These are phyloP conservation scores for Ustilago hordei DNA, from an alignment of 1,284 basidiomycete species.

Conservation along the genomic window DNA sequence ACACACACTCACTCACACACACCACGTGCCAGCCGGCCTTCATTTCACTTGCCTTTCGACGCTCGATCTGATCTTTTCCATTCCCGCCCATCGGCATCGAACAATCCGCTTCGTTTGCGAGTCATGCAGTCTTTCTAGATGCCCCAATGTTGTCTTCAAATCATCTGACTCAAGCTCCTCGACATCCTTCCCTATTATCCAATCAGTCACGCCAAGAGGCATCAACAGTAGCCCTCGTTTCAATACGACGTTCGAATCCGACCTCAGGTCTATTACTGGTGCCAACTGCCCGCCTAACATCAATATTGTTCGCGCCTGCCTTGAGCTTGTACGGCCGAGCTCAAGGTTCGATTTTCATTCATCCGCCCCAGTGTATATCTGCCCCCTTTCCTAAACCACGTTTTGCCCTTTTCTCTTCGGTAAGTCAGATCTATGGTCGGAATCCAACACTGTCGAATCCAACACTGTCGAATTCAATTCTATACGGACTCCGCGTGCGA, in stretches of 20 bases:
- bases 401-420: not conserved
- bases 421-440: not conserved
- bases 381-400: not conserved
- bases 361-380: not conserved
- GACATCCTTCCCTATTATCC: not conserved
- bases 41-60: slow-evolving; percentile 22
- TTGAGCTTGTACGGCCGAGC: not conserved
- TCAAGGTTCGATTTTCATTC: not conserved
- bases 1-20: not conserved
- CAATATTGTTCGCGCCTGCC: not conserved
- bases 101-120: slow-evolving; percentile 3
- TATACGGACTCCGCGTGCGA: no score
- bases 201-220: not conserved
- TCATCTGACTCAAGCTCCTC: slow-evolving; percentile 16
- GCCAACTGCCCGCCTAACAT: not conserved
- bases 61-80: slow-evolving; percentile 3
- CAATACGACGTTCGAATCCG: not conserved
- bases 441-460: not conserved
- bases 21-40: slow-evolving; percentile 8
- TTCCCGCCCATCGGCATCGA: slow-evolving; percentile 12
- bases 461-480: no score
- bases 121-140: slow-evolving; percentile 8
- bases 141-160: slow-evolving; percentile 11
- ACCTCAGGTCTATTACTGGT: not conserved
- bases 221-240: not conserved